phyloP scores from a whole-genome alignment of 257 asterid genomes.

The Marsdenia floribunda region DNA sequence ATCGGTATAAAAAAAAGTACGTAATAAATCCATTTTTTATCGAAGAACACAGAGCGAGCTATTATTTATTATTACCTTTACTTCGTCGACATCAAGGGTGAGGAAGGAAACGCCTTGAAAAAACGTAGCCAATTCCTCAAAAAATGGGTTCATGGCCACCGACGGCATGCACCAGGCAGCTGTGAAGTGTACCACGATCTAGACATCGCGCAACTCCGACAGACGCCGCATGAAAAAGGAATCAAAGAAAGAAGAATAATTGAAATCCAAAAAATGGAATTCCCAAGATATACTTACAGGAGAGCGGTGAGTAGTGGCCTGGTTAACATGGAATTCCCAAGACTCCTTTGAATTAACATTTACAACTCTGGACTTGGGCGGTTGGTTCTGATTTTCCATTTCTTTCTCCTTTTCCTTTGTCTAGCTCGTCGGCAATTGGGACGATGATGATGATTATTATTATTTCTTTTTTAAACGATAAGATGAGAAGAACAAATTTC shows the following conservation, averaged over 20 bases:
- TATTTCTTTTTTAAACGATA: not conserved
- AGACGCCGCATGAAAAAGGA: not conserved
- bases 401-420: not conserved
- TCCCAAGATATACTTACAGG: conserved; percentile 28
- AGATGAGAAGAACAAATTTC: not conserved
- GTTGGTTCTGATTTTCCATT: conserved; percentile 30
- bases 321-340: conserved; percentile 39
- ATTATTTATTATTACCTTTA: conserved; percentile 16
- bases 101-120: conserved; percentile 23
- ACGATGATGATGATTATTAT: not conserved
- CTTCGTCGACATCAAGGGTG: conserved; percentile 37
- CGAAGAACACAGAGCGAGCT: not conserved
- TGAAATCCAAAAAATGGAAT: too few relatives aligned
- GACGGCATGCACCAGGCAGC: conserved; percentile 44
- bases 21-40: not conserved
- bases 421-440: not conserved
- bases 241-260: not conserved
- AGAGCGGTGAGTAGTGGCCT: conserved; percentile 32
- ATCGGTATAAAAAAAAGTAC: not conserved
- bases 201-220: not conserved
- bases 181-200: conserved; percentile 34
- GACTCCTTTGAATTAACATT: conserved; percentile 35
- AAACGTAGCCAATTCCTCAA: conserved; percentile 31
- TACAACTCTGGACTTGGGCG: conserved; percentile 22
- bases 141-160: conserved; percentile 31